Evolutionary conservation across 2,329 filamentous ascomycete species (phyloP).

Genomic region (Diaporthe nobilis): DNA sequence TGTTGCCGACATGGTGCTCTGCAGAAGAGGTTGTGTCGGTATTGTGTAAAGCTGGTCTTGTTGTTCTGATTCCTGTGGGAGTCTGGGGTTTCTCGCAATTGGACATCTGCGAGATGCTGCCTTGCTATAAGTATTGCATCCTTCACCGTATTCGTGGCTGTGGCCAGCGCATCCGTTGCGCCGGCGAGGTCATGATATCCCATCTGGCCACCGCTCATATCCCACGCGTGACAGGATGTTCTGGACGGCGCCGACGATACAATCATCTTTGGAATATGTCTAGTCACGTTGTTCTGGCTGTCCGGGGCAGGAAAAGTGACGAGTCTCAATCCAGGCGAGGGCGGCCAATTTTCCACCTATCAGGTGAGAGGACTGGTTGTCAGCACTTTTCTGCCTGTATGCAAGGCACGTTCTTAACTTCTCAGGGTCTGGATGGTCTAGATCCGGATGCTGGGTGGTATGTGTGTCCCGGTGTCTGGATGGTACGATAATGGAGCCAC

Average conservation of each 20-base stretch:
- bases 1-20: conserved; percentile 20
- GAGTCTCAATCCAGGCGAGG: background rate
- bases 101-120: background rate
- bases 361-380: background rate
- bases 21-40: background rate
- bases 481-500: conserved; percentile 30
- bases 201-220: conserved; percentile 17
- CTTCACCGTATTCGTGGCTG: background rate
- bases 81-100: background rate
- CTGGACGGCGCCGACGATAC: conserved; percentile 21
- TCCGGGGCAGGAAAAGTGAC: conserved; percentile 5
- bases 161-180: conserved; percentile 10
- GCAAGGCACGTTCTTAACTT: background rate
- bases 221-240: conserved; percentile 15
- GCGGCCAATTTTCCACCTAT: conserved; percentile 29
- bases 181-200: conserved; percentile 30
- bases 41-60: background rate
- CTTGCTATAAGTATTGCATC: conserved; percentile 13
- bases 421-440: conserved; percentile 3
- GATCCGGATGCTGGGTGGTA: background rate
- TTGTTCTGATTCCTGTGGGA: background rate
- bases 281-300: conserved; percentile 18
- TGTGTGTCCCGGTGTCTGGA: background rate
- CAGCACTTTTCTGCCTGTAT: conserved; percentile 16
- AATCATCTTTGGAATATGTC: background rate